Percentiles rank a stretch among this genome's conserved stretches.
Evolutionary conservation across 2,329 filamentous ascomycete genomes (phyloP).

Genomic region (Botrytis medusae): DNA sequence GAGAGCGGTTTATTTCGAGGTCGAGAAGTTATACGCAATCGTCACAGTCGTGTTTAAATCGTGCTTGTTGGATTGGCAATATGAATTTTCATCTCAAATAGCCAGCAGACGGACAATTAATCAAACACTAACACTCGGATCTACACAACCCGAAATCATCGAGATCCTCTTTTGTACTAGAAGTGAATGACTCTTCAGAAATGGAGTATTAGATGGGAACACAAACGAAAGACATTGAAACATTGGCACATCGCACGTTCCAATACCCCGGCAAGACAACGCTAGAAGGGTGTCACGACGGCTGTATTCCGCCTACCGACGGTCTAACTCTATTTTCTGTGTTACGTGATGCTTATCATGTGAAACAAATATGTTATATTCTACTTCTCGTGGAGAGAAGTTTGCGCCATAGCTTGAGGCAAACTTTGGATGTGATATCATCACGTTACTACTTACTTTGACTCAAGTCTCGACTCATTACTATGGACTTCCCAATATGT

Average conservation of each 20-base stretch:
- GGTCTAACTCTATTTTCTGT: neutral
- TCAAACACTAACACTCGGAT: neutral
- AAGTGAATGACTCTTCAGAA: neutral
- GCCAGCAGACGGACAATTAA: neutral
- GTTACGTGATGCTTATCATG: neutral
- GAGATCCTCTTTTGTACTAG: neutral
- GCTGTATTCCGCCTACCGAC: neutral
- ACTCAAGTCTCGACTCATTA: too few species aligned
- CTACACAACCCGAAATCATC: neutral
- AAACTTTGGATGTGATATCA: neutral
- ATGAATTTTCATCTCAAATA: neutral
- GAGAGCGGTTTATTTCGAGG: neutral
- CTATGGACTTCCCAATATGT: neutral
- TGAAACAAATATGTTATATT: neutral
- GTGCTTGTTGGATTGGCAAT: neutral
- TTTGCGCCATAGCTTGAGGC: neutral
- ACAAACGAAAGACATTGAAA: constrained; percentile 3
- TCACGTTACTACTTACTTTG: neutral
- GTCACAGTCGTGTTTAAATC: neutral
- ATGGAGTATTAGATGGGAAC: neutral
- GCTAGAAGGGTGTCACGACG: neutral
- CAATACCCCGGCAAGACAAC: constrained; percentile 1
- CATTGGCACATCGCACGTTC: constrained; percentile 1
- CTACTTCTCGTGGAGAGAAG: neutral
- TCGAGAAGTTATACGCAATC: neutral